A percentile compares a stretch with the other conserved stretches of the same genome.
Evolutionary conservation across 768 basidiomycete genomes (phyloP).

Genomic region (Harrya chromipes): DNA sequence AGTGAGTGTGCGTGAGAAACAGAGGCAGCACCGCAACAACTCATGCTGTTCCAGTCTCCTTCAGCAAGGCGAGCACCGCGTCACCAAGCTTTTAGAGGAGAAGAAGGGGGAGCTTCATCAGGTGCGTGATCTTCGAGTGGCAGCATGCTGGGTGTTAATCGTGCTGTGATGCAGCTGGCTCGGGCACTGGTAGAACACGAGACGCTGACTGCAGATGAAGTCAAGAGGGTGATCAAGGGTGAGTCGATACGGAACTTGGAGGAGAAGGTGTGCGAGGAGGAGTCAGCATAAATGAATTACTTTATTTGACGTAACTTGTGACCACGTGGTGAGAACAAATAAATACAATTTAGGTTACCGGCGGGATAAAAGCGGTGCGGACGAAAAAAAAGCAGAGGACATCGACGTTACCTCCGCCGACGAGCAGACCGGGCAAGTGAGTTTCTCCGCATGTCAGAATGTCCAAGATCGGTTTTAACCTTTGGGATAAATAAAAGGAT

Average conservation of each 20-base stretch:
- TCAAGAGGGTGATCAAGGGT: constrained; percentile 79
- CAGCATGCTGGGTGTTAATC: background rate
- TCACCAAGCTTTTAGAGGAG: constrained; percentile 56
- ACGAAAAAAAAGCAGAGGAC: constrained; percentile 12
- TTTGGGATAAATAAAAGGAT: constrained; percentile 34
- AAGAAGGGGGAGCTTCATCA: constrained; percentile 74
- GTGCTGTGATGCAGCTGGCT: constrained; percentile 59
- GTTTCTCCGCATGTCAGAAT: constrained; percentile 2
- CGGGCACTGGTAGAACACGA: constrained; percentile 93
- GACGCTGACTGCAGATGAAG: constrained; percentile 85
- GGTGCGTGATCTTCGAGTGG: constrained; percentile 38
- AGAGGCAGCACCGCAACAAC: background rate
- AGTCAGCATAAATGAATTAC: no score
- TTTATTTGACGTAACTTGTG: no score
- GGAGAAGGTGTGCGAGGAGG: constrained; percentile 40
- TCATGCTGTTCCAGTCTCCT: constrained; percentile 46
- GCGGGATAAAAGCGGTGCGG: constrained; percentile 15
- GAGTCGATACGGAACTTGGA: constrained; percentile 70
- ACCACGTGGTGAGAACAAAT: no score
- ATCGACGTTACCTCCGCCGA: constrained; percentile 55
- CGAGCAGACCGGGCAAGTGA: constrained; percentile 22
- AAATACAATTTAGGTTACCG: no score
- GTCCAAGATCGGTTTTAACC: background rate
- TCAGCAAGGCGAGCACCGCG: constrained; percentile 66
- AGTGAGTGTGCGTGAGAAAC: constrained; percentile 43